These are phyloP conservation scores for Mallotus repandus DNA, from an alignment of 441 rosid genomes.

Conservation along the genomic window DNA sequence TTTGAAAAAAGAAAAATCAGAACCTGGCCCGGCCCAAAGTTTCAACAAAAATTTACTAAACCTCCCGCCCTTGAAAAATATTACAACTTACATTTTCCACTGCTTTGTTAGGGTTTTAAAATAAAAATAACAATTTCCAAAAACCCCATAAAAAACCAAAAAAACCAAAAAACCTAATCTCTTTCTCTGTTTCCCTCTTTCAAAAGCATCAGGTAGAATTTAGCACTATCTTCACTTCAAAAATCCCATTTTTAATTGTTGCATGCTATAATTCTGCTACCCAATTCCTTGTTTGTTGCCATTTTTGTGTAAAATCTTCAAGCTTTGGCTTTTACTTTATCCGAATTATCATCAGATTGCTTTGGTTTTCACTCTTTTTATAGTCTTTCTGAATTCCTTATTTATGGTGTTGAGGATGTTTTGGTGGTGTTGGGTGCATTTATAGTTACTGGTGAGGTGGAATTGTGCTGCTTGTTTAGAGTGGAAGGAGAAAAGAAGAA, in stretches of 20 bases:
- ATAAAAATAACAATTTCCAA: background rate
- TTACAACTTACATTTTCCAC: background rate
- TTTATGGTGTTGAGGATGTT: background rate
- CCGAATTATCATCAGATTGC: background rate
- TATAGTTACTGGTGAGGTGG: background rate
- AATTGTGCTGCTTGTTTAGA: background rate
- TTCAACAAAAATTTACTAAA: too few species aligned
- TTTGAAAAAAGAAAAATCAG: too few species aligned
- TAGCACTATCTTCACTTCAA: background rate
- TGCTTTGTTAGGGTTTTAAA: constrained; percentile 28
- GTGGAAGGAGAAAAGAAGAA: background rate
- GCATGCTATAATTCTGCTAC: constrained; percentile 6
- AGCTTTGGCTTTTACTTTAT: background rate
- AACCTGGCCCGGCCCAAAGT: too few species aligned
- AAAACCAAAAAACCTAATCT: background rate
- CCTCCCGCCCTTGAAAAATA: constrained; percentile 12
- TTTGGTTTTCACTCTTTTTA: background rate
- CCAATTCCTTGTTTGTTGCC: background rate
- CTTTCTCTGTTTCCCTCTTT: background rate
- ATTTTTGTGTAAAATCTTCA: background rate
- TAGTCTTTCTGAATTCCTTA: background rate
- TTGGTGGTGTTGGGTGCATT: background rate
- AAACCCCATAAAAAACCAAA: background rate
- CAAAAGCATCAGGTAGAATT: constrained; percentile 1
- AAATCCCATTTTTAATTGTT: background rate